Evolutionary conservation across 805 yeast genomes (phyloP).

Genomic region (Saccharomycopsis microspora): DNA sequence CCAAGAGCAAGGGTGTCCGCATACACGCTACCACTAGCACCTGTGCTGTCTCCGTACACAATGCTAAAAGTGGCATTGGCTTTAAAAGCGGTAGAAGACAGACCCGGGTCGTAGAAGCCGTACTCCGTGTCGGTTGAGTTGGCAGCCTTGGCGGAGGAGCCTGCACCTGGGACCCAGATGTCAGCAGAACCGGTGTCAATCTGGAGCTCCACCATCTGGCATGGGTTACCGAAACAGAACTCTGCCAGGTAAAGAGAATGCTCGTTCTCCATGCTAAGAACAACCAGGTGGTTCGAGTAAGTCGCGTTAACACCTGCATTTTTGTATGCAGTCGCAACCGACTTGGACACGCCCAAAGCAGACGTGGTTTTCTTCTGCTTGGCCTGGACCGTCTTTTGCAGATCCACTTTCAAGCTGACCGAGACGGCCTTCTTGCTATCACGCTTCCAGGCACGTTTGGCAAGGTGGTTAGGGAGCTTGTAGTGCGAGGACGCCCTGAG

Average conservation of each 20-base stretch:
- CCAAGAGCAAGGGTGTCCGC: slow-evolving; percentile 4
- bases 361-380: not conserved
- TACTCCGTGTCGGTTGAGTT: not conserved
- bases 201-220: slow-evolving; percentile 4
- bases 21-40: slow-evolving; percentile 5
- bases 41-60: slow-evolving; percentile 9
- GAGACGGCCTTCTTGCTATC: too few relatives aligned
- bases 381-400: too few relatives aligned
- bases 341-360: not conserved
- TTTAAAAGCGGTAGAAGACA: not conserved
- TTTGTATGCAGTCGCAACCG: not conserved
- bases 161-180: slow-evolving; percentile 8
- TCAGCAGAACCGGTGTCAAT: slow-evolving; percentile 15
- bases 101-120: not conserved
- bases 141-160: not conserved
- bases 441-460: too few relatives aligned
- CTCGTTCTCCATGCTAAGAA: slow-evolving; percentile 4
- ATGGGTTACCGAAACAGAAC: slow-evolving; percentile 9
- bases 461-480: too few relatives aligned
- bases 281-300: slow-evolving; percentile 1
- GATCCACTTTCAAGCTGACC: too few relatives aligned
- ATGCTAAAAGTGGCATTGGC: slow-evolving; percentile 5
- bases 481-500: not conserved
- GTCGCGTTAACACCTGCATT: not conserved
- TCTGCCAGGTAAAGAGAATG: slow-evolving; percentile 3